Conservation (phyloP, 2,329 filamentous ascomycete genomes). For the Sporothrix sp. region DNA sequence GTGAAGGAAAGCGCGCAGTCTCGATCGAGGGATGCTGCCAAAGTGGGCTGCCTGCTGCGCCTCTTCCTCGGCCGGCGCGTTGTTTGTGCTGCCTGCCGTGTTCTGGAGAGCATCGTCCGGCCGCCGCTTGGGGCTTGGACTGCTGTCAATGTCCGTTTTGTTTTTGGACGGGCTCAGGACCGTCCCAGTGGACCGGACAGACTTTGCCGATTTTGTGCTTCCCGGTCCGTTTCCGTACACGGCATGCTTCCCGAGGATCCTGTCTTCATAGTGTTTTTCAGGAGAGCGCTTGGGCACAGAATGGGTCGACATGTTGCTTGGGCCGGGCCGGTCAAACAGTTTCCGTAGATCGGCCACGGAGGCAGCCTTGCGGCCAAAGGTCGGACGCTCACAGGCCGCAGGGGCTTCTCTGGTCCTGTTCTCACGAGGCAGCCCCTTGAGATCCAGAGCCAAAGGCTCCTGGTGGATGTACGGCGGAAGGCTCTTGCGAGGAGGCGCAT, state of each 20-base stretch:
- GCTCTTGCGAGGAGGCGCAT: not conserved
- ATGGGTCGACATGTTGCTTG: not conserved
- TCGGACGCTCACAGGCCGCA: not conserved
- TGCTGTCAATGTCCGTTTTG: too few relatives aligned
- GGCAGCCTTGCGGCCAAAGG: not conserved
- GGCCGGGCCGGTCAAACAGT: constrained; percentile 2
- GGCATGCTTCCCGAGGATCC: not conserved
- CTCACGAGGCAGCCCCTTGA: too few relatives aligned
- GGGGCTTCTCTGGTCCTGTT: too few relatives aligned
- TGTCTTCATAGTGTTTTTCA: not conserved
- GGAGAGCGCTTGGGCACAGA: not conserved
- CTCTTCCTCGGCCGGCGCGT: too few relatives aligned
- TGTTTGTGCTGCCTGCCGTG: too few relatives aligned
- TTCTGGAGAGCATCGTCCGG: too few relatives aligned
- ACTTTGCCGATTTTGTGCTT: not conserved
- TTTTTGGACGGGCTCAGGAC: not conserved
- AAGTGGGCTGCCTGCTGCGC: not conserved
- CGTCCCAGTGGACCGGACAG: not conserved
- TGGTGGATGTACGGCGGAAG: not conserved
- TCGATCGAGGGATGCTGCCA: not conserved
- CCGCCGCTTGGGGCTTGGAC: too few relatives aligned
- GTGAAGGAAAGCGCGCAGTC: not conserved
- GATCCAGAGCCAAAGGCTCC: not conserved
- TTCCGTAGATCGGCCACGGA: constrained; percentile 5
- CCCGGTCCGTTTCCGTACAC: too few relatives aligned